Evolutionary conservation across 2,329 filamentous ascomycete species (phyloP), one percentile per base, ranked within the genome.

Genomic region (Fusarium sp.): DNA sequence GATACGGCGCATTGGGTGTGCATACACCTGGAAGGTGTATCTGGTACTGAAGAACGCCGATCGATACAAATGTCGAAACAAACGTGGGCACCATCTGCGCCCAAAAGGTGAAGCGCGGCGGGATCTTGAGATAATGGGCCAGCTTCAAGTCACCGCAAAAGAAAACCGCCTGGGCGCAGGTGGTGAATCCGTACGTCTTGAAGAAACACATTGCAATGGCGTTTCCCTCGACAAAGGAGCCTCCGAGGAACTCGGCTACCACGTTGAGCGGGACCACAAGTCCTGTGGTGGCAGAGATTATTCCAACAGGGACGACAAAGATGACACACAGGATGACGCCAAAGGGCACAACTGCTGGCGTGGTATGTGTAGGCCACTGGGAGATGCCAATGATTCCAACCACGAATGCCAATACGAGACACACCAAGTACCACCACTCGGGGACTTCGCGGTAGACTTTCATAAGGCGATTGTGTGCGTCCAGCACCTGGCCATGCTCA

Each of bases 401-500:
- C 11, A 68, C 64, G 23, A 77, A 60, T 5, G 76, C 71, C 7
- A 71, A 45, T 23, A 70, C 50, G 14, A 76, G 70, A 6, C 68
- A 63, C 8, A 72, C 53, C 13, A 76, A 46, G 57, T 81, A 82
- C 78, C 78, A 81, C 79, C 78, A 81, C 42, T 81, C 78, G 0
- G 80, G 78, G 1, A 79, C 77, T 63, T 82, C 79, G 4, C 72
- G 73, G 59, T 84, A 83, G 1, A 64, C 64, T 10, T 70, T 68
- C 80, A 84, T 83, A 17, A 82, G 73, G 3, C 78, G 74, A 52
- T 77, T 78, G 66, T 83, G 81, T 3, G 80, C 70, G 57, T 80
- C 78, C 2, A 65, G 25, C 5, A 68, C 56, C 17, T 70, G 63
- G 4, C 47, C 63, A 9, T 68, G 53, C 6, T 68, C 62, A 6